A percentile compares a stretch with the other conserved stretches of the same genome.
Conservation (phyloP, 371 early-diverging fungal species). For the Phascolomyces articulosus region DNA sequence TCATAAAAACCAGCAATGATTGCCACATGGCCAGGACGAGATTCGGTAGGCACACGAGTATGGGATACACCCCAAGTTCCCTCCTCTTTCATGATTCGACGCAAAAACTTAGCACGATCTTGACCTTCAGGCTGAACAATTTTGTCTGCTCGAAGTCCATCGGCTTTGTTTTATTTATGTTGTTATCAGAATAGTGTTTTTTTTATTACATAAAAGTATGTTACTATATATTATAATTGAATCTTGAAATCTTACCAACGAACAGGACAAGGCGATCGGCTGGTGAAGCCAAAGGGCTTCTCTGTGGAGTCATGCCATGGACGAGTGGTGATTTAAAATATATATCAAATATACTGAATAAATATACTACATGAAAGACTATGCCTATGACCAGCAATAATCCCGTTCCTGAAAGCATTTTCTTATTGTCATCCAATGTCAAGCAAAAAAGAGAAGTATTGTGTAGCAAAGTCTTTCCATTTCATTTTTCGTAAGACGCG, state of each 20-base stretch:
- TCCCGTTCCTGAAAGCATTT: constrained; percentile 52
- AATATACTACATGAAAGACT: constrained; percentile 89
- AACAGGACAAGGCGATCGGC: constrained; percentile 89
- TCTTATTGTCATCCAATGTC: constrained; percentile 5
- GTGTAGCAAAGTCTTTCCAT: not conserved
- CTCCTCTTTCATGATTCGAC: constrained; percentile 56
- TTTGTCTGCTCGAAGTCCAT: constrained; percentile 94
- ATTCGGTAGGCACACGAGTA: constrained; percentile 97
- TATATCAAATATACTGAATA: constrained; percentile 94
- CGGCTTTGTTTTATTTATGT: constrained; percentile 65
- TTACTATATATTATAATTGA: not conserved
- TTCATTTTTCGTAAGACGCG: not conserved
- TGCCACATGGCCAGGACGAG: constrained; percentile 97
- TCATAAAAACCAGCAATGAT: constrained; percentile 97
- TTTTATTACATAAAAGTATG: too few relatives aligned
- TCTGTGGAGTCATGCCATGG: constrained; percentile 91
- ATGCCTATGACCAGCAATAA: constrained; percentile 75
- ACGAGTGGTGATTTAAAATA: constrained; percentile 97
- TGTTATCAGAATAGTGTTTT: too few relatives aligned
- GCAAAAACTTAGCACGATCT: constrained; percentile 78
- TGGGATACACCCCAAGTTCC: constrained; percentile 94
- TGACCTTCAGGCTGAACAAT: constrained; percentile 67
- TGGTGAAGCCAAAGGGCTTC: constrained; percentile 71
- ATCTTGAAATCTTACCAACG: constrained; percentile 64
- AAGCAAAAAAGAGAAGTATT: not conserved